Evolutionary conservation across 2,329 filamentous ascomycete species (phyloP).

Genomic region (Nemania bipapillata): DNA sequence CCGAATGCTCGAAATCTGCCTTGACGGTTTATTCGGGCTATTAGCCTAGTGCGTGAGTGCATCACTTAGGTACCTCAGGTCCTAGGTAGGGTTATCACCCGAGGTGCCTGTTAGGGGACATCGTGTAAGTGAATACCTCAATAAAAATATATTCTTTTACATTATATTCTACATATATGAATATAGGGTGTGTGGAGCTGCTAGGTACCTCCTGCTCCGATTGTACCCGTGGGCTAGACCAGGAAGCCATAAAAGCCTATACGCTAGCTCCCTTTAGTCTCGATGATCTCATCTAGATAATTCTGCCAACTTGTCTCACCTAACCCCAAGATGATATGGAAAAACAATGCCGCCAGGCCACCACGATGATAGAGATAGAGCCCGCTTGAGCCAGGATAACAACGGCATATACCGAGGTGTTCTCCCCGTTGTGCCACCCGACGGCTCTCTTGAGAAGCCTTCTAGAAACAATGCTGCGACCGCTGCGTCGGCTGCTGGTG

Average conservation of each 20-base stretch:
- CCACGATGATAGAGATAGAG: slow-evolving; percentile 44
- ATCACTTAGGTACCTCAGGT: too few relatives aligned
- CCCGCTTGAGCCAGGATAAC: slow-evolving; percentile 39
- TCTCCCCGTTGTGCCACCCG: slow-evolving; percentile 59
- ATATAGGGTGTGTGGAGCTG: too few relatives aligned
- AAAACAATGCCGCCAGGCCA: slow-evolving; percentile 49
- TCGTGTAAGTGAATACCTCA: too few relatives aligned
- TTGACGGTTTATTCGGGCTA: too few relatives aligned
- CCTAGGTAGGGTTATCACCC: too few relatives aligned
- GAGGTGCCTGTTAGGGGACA: too few relatives aligned
- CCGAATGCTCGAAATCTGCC: too few relatives aligned
- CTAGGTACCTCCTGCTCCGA: too few relatives aligned
- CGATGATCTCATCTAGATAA: background rate
- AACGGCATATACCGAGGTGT: slow-evolving; percentile 52
- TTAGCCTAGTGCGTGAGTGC: too few relatives aligned
- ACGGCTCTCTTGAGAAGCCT: slow-evolving; percentile 58
- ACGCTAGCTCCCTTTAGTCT: background rate
- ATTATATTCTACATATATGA: too few relatives aligned
- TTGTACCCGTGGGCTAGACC: too few relatives aligned
- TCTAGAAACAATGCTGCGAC: slow-evolving; percentile 67
- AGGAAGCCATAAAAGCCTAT: background rate
- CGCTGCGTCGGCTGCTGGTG: slow-evolving; percentile 85
- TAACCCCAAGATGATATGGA: slow-evolving; percentile 47
- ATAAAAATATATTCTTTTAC: too few relatives aligned
- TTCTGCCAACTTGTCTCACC: slow-evolving; percentile 5